A percentile compares a stretch with the other conserved stretches of the same genome.
Evolutionary conservation across 1,284 basidiomycete genomes (phyloP).

Genomic region (Irpex rosettiformis): DNA sequence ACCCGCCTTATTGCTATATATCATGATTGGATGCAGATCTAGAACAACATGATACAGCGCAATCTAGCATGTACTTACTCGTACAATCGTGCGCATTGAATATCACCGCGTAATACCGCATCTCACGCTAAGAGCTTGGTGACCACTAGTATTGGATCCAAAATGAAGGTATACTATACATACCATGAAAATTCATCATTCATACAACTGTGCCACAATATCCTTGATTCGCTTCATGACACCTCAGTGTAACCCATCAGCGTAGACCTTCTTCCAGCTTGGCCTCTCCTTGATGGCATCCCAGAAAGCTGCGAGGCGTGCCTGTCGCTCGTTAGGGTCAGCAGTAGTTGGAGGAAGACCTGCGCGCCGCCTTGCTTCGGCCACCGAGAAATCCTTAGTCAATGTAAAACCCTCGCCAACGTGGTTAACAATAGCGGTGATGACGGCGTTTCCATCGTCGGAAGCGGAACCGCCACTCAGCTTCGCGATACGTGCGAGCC

Average conservation of each 20-base stretch:
- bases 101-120: no score
- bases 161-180: no score
- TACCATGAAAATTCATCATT: background rate
- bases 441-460: constrained; percentile 46
- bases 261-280: constrained; percentile 71
- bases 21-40: no score
- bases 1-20: no score
- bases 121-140: no score
- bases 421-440: constrained; percentile 48
- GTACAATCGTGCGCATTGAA: no score
- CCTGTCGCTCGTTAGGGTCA: constrained; percentile 28
- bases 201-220: background rate
- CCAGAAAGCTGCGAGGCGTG: constrained; percentile 63
- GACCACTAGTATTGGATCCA: no score
- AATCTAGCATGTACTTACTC: no score
- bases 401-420: constrained; percentile 45
- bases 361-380: constrained; percentile 29
- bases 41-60: no score
- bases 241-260: constrained; percentile 39
- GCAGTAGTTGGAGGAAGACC: constrained; percentile 22
- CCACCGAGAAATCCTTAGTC: constrained; percentile 38
- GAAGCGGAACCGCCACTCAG: constrained; percentile 50
- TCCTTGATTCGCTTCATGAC: background rate
- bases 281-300: constrained; percentile 56
- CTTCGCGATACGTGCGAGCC: constrained; percentile 63